Evolutionary conservation across 768 basidiomycete species (phyloP), one percentile per base, ranked within the genome.

Genomic region (Fistulinella prunicolor): DNA sequence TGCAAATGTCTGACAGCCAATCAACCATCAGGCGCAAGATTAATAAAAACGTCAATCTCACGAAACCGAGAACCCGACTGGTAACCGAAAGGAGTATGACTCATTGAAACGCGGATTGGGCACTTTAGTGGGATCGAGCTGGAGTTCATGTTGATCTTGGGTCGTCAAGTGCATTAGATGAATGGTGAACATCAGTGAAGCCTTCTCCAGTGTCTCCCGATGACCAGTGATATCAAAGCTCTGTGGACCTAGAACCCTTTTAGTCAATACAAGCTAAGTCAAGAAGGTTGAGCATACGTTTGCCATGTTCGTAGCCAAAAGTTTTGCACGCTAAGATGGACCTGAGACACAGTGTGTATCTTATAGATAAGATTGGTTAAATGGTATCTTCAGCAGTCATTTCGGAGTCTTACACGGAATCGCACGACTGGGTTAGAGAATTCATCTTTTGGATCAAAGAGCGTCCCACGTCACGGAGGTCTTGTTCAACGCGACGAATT

Each of bases 1-100:
- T 79, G 78, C 0, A 57, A 44, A 23, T 71, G 54, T 3, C 73
- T 74, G n/a, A 9, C 34, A 13, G 4, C 4, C 20, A 17, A 24
- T 59, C 3, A 39, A 19, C 29, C 7, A 35, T 21, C 3, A 20
- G 4, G 14, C 4, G 7, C 12, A 22, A 30, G 26, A 9, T 19
- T 23, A 8, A 38, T n/a, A 20, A n/a, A 38, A 30, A 19, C 4
- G 5, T 10, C 13, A 14, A 23, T n/a, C 59, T 56, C 23, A 62
- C 62, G 44, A 61, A n/a, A 67, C 43, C 3, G 50, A 63, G 38
- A 56, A 58, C 6, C 53, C 63, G 4, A 59, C 0, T 9, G 61
- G 52, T 8, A 65, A 16, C 19, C 28, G 62, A 38, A 65, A 65
- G n/a, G 61, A 45, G 41, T 57, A 59, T 0, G 58, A 53, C 24